phyloP scores from a whole-genome alignment of 148 eudicot genomes.

The Pouteria glomerata region DNA sequence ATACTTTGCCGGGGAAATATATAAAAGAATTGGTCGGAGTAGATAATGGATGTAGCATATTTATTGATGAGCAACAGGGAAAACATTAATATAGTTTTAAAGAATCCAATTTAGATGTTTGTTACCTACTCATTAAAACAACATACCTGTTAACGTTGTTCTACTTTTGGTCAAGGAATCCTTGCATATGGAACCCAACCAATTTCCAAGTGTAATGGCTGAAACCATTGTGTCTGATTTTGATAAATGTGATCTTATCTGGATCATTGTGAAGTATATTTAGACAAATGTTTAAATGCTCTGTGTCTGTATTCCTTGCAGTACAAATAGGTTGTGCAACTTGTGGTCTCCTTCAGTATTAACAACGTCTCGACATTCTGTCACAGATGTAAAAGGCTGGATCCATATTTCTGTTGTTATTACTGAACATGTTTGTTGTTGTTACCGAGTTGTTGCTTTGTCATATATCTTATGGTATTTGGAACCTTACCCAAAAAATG shows the following conservation, averaged over 20 bases:
- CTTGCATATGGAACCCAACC: background rate
- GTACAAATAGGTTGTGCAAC: background rate
- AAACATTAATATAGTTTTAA: background rate
- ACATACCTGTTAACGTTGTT: background rate
- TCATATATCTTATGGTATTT: too few relatives aligned
- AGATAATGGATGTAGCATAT: too few relatives aligned
- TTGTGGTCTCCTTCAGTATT: background rate
- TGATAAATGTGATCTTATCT: too few relatives aligned
- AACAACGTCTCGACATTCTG: too few relatives aligned
- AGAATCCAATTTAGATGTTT: background rate
- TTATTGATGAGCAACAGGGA: background rate
- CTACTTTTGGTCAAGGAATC: background rate
- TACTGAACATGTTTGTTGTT: too few relatives aligned
- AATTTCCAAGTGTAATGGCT: background rate
- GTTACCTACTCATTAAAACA: too few relatives aligned
- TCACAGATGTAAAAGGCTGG: too few relatives aligned
- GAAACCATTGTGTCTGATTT: background rate
- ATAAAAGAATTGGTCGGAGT: background rate
- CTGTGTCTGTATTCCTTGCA: background rate
- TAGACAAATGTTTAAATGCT: background rate
- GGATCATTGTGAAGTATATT: too few relatives aligned
- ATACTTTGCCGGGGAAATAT: background rate
- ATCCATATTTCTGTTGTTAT: too few relatives aligned
- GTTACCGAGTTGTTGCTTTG: too few relatives aligned
- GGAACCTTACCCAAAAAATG: too few relatives aligned